These are phyloP conservation scores for Globisporangium recalcitrans DNA, from an alignment of 352 stramenopile genomes.

Conservation along the genomic window DNA sequence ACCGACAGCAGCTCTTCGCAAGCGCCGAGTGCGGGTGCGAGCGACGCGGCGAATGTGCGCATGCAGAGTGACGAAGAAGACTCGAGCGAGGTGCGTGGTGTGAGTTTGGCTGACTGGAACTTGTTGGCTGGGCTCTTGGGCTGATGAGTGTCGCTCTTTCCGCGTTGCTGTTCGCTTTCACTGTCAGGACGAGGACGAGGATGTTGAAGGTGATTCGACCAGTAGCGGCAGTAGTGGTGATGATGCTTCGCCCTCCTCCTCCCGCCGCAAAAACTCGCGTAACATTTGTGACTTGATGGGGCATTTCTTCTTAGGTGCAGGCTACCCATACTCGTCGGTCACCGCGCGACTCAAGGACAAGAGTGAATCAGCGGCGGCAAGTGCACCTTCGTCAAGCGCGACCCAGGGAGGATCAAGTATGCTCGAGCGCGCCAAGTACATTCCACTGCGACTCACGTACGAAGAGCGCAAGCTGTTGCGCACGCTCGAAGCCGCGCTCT, in stretches of 20 bases:
- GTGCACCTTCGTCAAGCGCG: background rate
- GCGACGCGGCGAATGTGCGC: constrained; percentile 1
- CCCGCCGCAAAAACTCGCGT: constrained; percentile 33
- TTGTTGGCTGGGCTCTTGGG: background rate
- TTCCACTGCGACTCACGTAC: constrained; percentile 93
- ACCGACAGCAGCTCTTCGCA: background rate
- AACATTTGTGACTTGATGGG: constrained; percentile 89
- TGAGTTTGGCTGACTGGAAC: background rate
- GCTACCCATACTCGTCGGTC: constrained; percentile 23
- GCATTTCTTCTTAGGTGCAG: constrained; percentile 77
- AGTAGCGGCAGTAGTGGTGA: constrained; percentile 30
- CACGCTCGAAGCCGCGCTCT: constrained; percentile 91
- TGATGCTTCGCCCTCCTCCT: constrained; percentile 31
- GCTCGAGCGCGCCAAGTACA: constrained; percentile 92
- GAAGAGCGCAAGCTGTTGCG: constrained; percentile 93
- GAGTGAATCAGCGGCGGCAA: background rate
- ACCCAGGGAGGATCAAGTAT: constrained; percentile 31
- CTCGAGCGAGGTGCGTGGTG: constrained; percentile 13
- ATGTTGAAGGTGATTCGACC: constrained; percentile 37
- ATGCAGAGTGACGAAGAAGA: constrained; percentile 18
- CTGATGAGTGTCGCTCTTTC: background rate
- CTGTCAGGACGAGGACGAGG: constrained; percentile 20
- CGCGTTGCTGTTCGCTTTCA: background rate
- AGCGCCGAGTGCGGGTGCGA: background rate
- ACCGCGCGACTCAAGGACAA: constrained; percentile 12